Percentiles rank a stretch among this genome's conserved stretches.
Evolutionary conservation across 225 moss, liverwort and hornwort genomes (phyloP).

Genomic region (Antitrichia curtipendula): DNA sequence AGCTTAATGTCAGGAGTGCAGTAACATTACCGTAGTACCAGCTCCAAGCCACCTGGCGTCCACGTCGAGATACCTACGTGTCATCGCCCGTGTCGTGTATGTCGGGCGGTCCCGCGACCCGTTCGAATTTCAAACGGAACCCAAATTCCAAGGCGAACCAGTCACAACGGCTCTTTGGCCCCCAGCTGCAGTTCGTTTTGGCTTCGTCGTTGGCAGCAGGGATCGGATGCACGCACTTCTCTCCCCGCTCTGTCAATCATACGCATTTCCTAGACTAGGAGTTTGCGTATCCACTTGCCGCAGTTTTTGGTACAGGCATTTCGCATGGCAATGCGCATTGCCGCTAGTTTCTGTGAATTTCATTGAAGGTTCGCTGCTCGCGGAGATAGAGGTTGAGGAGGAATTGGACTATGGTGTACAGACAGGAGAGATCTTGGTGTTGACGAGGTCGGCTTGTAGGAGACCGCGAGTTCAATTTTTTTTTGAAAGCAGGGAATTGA

Average conservation of each 20-base stretch:
- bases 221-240: background rate
- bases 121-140: constrained; percentile 23
- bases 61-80: background rate
- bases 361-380: background rate
- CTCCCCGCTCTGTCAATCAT: background rate
- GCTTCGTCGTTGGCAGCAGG: background rate
- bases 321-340: background rate
- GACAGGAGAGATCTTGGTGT: background rate
- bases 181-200: background rate
- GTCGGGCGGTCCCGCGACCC: background rate
- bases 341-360: background rate
- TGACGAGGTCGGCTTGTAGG: background rate
- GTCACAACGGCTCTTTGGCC: constrained; percentile 5
- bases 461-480: background rate
- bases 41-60: background rate
- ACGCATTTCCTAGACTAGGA: background rate
- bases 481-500: background rate
- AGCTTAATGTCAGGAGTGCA: background rate
- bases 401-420: background rate
- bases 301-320: background rate
- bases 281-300: background rate
- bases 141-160: background rate
- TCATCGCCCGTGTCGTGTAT: background rate
- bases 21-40: background rate
- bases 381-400: background rate